Evolutionary conservation across 225 moss, liverwort and hornwort species (phyloP), one percentile per base, ranked within the genome.

Genomic region (Sphagnum tenellum): DNA sequence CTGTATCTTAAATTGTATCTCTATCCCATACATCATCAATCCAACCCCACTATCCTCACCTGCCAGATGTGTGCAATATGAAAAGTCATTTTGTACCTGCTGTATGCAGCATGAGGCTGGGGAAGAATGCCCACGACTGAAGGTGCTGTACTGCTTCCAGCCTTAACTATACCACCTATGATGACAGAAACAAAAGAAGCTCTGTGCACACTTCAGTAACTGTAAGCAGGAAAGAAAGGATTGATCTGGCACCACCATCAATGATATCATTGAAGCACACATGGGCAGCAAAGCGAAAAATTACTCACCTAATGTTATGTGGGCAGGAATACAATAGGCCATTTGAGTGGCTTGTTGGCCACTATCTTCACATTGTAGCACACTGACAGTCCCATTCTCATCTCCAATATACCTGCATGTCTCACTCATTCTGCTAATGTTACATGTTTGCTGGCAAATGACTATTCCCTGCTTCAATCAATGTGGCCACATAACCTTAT

Each of bases 51-150:
- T 29, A 29, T 29, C 29, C 29, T 29, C 29, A 29, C 29, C 29
- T 29, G 29, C 29, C 0, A 29, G 29, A 29, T 29, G 29, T 29
- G 29, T 29, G 29, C 29, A 29, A 1, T 29, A 29, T 29, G 29
- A 29, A 29, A 29, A 29, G 29, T 29, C 58, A 56, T 13, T 13
- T 45, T 61, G 54, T 87, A 90, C 98, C 98, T 93, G 78, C 85
- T 86, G 67, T 73, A 93, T 65, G 78, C 75, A 60, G 86, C 86
- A 73, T 93, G 85, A 77, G 90, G 86, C 71, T 98, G 93, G 45
- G 89, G 93, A 72, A 98, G 90, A 71, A 89, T 75, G 65, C 88
- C 86, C 66, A 93, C 84, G 48, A 93, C 89, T 71, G 87, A 78
- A 57, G 93, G 90, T 70, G 81, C 86, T 75, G 84, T 78, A 55